Conservation (phyloP, 2,329 filamentous ascomycete species). For the Cladosporium sp. region DNA sequence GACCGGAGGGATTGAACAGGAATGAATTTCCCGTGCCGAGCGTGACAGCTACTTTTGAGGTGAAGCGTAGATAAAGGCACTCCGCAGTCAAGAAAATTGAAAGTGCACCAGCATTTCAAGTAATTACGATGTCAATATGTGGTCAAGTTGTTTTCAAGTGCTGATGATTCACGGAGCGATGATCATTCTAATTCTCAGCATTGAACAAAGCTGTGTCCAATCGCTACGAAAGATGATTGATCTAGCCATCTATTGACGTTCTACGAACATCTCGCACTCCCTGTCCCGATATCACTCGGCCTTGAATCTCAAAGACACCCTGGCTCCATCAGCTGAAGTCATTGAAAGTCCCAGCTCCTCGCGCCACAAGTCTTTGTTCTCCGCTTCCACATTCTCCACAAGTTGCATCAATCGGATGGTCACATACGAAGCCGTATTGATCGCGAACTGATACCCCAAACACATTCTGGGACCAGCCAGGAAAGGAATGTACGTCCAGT, state of each 20-base stretch:
- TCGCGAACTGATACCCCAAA: slow-evolving; percentile 15
- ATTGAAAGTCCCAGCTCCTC: slow-evolving; percentile 13
- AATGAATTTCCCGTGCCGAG: slow-evolving; percentile 5
- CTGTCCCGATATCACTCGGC: neutral
- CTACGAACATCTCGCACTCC: too few species aligned
- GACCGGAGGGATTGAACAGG: slow-evolving; percentile 2
- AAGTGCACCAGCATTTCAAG: too few species aligned
- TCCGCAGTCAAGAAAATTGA: too few species aligned
- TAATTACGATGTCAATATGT: too few species aligned
- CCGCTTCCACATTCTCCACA: neutral
- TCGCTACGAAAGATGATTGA: too few species aligned
- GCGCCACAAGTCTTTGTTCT: slow-evolving; percentile 6
- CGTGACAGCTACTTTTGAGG: neutral
- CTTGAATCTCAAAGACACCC: neutral
- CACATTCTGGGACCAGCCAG: slow-evolving; percentile 16
- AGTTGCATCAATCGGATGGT: slow-evolving; percentile 12
- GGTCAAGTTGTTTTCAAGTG: too few species aligned
- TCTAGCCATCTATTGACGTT: too few species aligned
- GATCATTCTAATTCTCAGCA: too few species aligned
- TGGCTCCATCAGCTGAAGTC: slow-evolving; percentile 1
- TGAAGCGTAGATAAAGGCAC: neutral
- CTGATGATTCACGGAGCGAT: too few species aligned
- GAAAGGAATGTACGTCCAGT: slow-evolving; percentile 16
- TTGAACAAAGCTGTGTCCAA: too few species aligned
- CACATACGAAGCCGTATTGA: slow-evolving; percentile 15